Conservation (phyloP, 495 filamentous ascomycete genomes). For the Hypoxylon subgilvum region DNA sequence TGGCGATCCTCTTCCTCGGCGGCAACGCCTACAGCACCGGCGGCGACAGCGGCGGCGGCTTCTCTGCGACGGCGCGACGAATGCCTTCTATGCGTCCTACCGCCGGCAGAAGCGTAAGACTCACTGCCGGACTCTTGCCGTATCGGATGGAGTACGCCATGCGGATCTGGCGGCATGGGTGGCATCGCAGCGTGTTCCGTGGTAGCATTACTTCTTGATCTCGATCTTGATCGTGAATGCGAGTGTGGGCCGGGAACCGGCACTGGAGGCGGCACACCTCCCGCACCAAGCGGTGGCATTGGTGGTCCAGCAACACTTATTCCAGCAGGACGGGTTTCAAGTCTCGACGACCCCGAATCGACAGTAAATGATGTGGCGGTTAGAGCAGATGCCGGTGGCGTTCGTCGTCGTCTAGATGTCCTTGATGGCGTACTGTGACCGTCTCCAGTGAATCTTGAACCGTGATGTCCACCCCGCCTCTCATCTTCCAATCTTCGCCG, state of each 20-base stretch:
- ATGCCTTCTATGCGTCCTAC: constrained; percentile 53
- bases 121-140: constrained; percentile 68
- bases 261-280: constrained; percentile 55
- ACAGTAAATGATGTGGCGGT: constrained; percentile 45
- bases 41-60: constrained; percentile 53
- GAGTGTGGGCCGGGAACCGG: constrained; percentile 38
- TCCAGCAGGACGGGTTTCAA: constrained; percentile 43
- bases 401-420: constrained; percentile 51
- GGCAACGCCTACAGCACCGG: constrained; percentile 50
- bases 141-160: constrained; percentile 63
- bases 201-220: constrained; percentile 42
- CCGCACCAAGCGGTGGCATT: constrained; percentile 45
- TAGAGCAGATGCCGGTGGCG: constrained; percentile 41
- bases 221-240: constrained; percentile 39
- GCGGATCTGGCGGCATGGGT: constrained; percentile 58
- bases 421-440: constrained; percentile 64
- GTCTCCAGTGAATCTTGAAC: constrained; percentile 61
- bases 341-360: constrained; percentile 54
- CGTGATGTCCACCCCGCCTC: constrained; percentile 48
- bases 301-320: constrained; percentile 42
- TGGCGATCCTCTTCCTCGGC: constrained; percentile 52
- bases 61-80: constrained; percentile 48
- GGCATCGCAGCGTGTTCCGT: constrained; percentile 53
- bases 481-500: constrained; percentile 62
- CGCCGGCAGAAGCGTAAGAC: constrained; percentile 58